Evolutionary conservation across 106 monocot genomes (phyloP).

Genomic region (Acorus calamus): DNA sequence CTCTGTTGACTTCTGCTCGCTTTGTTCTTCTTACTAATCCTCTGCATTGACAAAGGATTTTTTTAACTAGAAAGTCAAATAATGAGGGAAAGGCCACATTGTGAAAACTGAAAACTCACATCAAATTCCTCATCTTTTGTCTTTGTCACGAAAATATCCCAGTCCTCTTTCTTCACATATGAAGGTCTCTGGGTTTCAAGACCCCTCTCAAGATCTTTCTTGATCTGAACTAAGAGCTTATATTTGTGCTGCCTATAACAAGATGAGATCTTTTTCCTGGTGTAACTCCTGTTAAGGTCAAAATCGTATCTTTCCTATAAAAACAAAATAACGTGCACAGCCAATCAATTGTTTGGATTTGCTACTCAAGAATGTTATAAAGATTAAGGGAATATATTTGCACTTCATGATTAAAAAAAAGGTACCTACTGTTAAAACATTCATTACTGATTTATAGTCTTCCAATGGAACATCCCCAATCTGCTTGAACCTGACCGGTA

Average conservation of each 20-base stretch:
- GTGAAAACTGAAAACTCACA: slow-evolving; percentile 7
- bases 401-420: not conserved
- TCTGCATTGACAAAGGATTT: slow-evolving; percentile 1
- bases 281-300: slow-evolving; percentile 10
- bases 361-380: too few species aligned
- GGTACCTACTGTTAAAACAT: slow-evolving; percentile 12
- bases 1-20: slow-evolving; percentile 11
- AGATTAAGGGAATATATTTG: too few species aligned
- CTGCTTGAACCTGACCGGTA: slow-evolving; percentile 10
- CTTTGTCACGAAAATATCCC: slow-evolving; percentile 11
- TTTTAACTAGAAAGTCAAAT: not conserved
- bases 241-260: slow-evolving; percentile 14
- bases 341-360: not conserved
- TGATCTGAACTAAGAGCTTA: slow-evolving; percentile 13
- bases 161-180: slow-evolving; percentile 11
- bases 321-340: not conserved
- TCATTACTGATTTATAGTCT: slow-evolving; percentile 9
- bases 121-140: slow-evolving; percentile 10
- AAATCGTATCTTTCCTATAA: slow-evolving; percentile 9
- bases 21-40: slow-evolving; percentile 16
- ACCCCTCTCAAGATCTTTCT: slow-evolving; percentile 11
- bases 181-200: slow-evolving; percentile 12
- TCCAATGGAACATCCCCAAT: slow-evolving; percentile 11
- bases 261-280: slow-evolving; percentile 14
- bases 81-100: not conserved